Conservation (phyloP, 306 rosid genomes). For the Crotalaria pallida region DNA sequence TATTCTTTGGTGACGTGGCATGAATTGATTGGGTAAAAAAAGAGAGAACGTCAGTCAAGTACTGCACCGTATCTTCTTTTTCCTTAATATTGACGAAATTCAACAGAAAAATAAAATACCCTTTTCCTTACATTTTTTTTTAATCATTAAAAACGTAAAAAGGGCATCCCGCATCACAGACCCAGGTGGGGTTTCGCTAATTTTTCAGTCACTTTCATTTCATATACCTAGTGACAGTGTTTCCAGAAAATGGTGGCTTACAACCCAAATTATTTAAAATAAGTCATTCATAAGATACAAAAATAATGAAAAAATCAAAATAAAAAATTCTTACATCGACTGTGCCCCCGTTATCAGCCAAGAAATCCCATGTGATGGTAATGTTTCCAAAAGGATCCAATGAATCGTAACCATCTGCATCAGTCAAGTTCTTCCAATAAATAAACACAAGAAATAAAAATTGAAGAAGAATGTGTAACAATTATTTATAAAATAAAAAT, state of each 20-base stretch:
- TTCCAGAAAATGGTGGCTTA: neutral
- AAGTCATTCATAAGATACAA: neutral
- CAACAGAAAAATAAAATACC: neutral
- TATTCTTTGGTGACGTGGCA: neutral
- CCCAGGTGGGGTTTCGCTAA: neutral
- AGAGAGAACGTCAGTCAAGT: neutral
- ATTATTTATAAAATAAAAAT: too few relatives aligned
- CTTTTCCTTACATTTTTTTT: neutral
- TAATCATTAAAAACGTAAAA: neutral
- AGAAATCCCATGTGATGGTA: slow-evolving; percentile 67
- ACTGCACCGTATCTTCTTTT: neutral
- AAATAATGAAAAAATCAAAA: neutral
- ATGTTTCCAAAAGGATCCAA: slow-evolving; percentile 64
- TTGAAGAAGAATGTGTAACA: neutral
- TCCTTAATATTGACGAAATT: slow-evolving; percentile 25
- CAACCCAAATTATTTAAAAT: neutral
- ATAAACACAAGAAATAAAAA: neutral
- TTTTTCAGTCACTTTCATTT: neutral
- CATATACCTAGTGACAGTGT: neutral
- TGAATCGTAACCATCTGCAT: slow-evolving; percentile 70
- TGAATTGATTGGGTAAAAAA: neutral
- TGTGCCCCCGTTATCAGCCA: slow-evolving; percentile 32
- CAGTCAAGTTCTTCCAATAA: neutral
- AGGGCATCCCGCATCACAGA: neutral
- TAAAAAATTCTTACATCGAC: slow-evolving; percentile 38